A percentile compares a stretch with the other conserved stretches of the same genome.
phyloP scores from a whole-genome alignment of 2,329 filamentous ascomycete species.

The Trichoderma semiorbis region DNA sequence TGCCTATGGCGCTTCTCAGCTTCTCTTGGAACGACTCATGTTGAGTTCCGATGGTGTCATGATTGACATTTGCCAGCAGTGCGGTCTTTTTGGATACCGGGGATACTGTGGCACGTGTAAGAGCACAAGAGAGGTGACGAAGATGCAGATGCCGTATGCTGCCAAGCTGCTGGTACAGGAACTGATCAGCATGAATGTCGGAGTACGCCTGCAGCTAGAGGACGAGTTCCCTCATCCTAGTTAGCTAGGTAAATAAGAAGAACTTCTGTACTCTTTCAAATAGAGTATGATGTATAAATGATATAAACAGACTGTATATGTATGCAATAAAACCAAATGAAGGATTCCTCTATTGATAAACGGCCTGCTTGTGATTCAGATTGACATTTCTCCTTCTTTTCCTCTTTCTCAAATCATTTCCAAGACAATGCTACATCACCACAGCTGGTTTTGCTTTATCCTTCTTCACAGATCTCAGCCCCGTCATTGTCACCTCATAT shows the following conservation, averaged over 20 bases:
- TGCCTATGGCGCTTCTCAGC: conserved; percentile 89
- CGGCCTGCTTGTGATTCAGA: background rate
- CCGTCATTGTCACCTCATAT: conserved; percentile 72
- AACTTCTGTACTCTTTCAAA: background rate
- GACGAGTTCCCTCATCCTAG: conserved; percentile 81
- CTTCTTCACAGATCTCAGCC: conserved; percentile 42
- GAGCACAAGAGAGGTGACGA: conserved; percentile 76
- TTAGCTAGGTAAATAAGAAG: conserved; percentile 18
- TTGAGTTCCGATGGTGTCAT: conserved; percentile 84
- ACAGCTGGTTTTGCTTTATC: background rate
- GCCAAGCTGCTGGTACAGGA: conserved; percentile 96
- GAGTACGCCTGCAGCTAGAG: conserved; percentile 81
- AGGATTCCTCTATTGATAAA: background rate
- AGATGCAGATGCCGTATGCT: conserved; percentile 96
- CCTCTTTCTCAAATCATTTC: background rate
- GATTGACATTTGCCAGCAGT: conserved; percentile 90
- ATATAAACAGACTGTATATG: background rate
- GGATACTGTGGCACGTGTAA: conserved; percentile 94
- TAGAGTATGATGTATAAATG: background rate
- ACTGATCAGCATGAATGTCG: conserved; percentile 97
- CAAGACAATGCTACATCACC: background rate
- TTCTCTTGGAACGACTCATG: conserved; percentile 92
- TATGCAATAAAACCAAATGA: background rate
- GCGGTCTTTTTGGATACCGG: conserved; percentile 91
- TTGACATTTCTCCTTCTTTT: background rate